Evolutionary conservation across 2,329 filamentous ascomycete genomes (phyloP).

Genomic region (Tolypocladium endophyticum): DNA sequence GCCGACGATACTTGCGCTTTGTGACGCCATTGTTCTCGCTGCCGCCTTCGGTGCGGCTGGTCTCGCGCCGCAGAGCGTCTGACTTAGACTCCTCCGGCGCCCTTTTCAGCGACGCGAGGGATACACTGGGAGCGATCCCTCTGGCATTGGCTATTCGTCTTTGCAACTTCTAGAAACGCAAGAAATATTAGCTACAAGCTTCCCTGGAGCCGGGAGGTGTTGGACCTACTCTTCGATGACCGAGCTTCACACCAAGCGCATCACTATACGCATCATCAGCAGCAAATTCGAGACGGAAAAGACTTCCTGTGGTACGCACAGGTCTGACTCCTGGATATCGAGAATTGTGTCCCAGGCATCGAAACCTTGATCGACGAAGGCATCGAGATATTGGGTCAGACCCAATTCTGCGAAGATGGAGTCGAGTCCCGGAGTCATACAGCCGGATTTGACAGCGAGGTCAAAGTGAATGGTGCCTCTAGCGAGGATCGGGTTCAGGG

Average conservation of each 20-base stretch:
- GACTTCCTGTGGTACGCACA: conserved; percentile 42
- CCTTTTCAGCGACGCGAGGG: conserved; percentile 38
- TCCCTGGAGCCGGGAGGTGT: background rate
- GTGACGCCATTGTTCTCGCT: conserved; percentile 32
- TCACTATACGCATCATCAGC: conserved; percentile 39
- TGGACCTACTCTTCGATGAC: conserved; percentile 61
- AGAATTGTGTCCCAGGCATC: conserved; percentile 76
- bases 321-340: conserved; percentile 74
- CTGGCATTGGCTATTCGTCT: conserved; percentile 67
- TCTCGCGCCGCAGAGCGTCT: conserved; percentile 42
- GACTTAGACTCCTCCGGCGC: conserved; percentile 42
- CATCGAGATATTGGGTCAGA: conserved; percentile 64
- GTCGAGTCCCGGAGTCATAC: conserved; percentile 48
- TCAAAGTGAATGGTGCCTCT: background rate
- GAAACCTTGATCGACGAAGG: conserved; percentile 69
- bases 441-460: conserved; percentile 9
- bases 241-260: conserved; percentile 65
- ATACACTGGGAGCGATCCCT: conserved; percentile 46
- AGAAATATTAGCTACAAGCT: conserved; percentile 7
- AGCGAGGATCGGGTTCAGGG: background rate
- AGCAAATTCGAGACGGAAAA: background rate
- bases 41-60: conserved; percentile 33
- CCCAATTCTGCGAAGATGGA: conserved; percentile 64
- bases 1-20: conserved; percentile 68
- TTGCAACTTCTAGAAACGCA: conserved; percentile 61